Evolutionary conservation across 192 early-diverging fungal genomes (phyloP).

Genomic region (Entrophospora sp.): DNA sequence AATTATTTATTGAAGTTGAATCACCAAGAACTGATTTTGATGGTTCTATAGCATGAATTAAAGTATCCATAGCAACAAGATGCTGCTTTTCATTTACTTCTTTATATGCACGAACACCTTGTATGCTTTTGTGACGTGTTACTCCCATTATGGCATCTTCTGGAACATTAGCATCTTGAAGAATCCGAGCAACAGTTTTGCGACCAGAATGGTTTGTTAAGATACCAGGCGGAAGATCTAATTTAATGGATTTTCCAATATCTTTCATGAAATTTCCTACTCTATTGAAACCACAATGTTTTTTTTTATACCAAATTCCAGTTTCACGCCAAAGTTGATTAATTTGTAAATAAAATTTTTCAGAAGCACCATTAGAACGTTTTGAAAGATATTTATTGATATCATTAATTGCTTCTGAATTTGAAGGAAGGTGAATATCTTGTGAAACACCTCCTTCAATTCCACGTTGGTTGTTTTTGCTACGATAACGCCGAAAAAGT

Average conservation of each 20-base stretch:
- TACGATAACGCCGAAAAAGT: background rate
- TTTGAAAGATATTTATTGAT: background rate
- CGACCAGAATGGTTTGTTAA: background rate
- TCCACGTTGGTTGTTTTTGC: background rate
- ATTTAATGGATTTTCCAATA: background rate
- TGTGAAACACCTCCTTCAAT: background rate
- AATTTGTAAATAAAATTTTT: background rate
- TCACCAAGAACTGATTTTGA: background rate
- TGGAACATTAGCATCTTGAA: background rate
- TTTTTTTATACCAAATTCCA: constrained; percentile 1
- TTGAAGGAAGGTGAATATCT: background rate
- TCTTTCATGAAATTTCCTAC: constrained; percentile 2
- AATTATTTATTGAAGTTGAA: background rate
- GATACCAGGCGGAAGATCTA: background rate
- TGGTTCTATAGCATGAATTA: background rate
- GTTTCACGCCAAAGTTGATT: background rate
- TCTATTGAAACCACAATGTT: background rate
- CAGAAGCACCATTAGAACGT: background rate
- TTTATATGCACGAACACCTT: background rate
- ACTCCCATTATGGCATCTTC: background rate
- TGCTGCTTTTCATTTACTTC: background rate
- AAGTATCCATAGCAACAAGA: background rate
- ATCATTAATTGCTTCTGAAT: background rate
- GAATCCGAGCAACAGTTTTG: background rate
- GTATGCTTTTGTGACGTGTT: background rate